Base-by-base conservation (phyloP, 345 rosid genomes). In the Trapa bicornis region DNA sequence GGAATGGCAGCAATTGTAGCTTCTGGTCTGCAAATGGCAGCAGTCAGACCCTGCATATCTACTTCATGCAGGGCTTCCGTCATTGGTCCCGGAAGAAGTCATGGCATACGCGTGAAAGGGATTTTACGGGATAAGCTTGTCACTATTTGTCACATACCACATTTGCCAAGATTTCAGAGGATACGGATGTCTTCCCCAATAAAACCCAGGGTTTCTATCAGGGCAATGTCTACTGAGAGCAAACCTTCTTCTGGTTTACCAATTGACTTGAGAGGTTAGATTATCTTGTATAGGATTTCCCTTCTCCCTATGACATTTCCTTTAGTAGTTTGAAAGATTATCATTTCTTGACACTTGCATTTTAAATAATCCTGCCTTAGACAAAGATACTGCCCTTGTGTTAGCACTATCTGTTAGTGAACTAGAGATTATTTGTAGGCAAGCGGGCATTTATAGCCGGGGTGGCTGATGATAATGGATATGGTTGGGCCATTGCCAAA, bases 401-500 rank as follows among this genome's bases (percentile, higher is more conserved):
- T 57, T 57, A 29, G 62, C 62, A 57, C 5, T 37, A 57, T 33
- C 36, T 57, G 14, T 39, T 42, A 36, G 14, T 54, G 58, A n/a
- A n/a, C 32, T 45, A 35, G 33, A 37, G 65, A 61, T 64, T 74
- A 53, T 67, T n/a, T 81, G 68, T 74, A 93, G 99, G 97, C 43
- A 94, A 91, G 85, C 81, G 92, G 43, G 97, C 97, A 64, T 94
- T 94, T 76, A 85, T 94, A 80, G 99, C 99, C 67, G 97, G 96
- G 75, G 83, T 89, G 56, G 99, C 99, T 65, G 97, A 94, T 78
- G 96, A 94, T 72, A 91, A 94, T 70, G 99, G 99, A 50, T 94
- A 91, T 69, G 97, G 99, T 76, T 94, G 99, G 99, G 97, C 97
- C 15, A 94, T 94, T 63, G 99, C 97, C 22, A 94, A 94, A 75